These are phyloP conservation scores for Babesia ovata DNA, from an alignment of 169 alveolate genomes.

Conservation along the genomic window DNA sequence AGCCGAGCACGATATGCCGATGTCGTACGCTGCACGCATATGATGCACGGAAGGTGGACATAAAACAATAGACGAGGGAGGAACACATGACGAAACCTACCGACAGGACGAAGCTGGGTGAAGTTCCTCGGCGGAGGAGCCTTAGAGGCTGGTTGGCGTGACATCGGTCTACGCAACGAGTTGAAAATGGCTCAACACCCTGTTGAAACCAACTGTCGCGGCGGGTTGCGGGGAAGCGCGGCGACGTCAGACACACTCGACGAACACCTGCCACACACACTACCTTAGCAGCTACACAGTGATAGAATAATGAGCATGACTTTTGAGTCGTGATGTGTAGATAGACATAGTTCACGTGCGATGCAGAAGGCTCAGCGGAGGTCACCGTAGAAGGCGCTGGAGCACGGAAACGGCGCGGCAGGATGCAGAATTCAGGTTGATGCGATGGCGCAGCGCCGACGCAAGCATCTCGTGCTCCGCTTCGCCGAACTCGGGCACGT, in stretches of 20 bases:
- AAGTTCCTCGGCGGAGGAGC: slow-evolving; percentile 25
- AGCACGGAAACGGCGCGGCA: slow-evolving; percentile 27
- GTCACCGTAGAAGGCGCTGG: slow-evolving; percentile 21
- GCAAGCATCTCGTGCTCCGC: slow-evolving; percentile 2
- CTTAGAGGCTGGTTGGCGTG: not conserved
- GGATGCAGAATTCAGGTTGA: slow-evolving; percentile 15
- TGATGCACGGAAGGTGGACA: not conserved
- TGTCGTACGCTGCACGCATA: slow-evolving; percentile 34
- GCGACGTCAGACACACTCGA: not conserved
- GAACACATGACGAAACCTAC: slow-evolving; percentile 6
- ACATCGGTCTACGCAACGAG: too few species aligned
- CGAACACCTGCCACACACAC: slow-evolving; percentile 1
- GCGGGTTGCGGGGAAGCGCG: too few species aligned
- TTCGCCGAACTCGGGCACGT: slow-evolving; percentile 19
- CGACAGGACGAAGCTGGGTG: slow-evolving; percentile 58
- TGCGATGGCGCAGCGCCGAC: not conserved
- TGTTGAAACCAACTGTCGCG: too few species aligned
- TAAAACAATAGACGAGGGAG: not conserved
- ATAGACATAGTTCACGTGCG: too few species aligned
- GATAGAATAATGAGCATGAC: too few species aligned
- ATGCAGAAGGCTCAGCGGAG: not conserved
- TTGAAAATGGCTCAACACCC: too few species aligned
- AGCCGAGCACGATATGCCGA: slow-evolving; percentile 44
- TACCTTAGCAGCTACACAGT: not conserved
- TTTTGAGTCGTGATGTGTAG: too few species aligned